These are phyloP conservation scores for Colletotrichum incanum DNA, from an alignment of 2,329 filamentous ascomycete species.

Conservation along the genomic window DNA sequence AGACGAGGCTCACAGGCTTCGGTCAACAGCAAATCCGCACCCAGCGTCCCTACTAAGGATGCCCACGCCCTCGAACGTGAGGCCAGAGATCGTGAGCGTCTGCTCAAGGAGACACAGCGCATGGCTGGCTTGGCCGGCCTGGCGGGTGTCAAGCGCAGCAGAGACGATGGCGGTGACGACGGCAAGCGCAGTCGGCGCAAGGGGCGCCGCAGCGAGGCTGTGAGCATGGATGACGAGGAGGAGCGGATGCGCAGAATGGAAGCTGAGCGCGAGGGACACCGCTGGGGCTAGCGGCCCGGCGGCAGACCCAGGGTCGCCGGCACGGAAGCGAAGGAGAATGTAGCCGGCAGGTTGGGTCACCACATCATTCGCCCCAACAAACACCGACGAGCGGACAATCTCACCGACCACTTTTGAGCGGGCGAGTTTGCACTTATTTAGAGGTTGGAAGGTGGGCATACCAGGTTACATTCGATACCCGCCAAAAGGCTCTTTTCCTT, in stretches of 20 bases:
- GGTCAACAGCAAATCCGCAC: conserved; percentile 45
- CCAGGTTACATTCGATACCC: conserved; percentile 2
- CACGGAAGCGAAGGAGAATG: neutral
- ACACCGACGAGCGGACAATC: conserved; percentile 6
- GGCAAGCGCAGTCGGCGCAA: conserved; percentile 60
- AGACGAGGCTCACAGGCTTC: conserved; percentile 57
- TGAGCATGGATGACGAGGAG: conserved; percentile 65
- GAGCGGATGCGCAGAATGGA: conserved; percentile 70
- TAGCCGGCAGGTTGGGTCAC: conserved; percentile 8
- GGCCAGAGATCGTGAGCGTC: conserved; percentile 75
- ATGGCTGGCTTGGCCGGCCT: conserved; percentile 69
- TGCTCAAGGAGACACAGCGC: conserved; percentile 78
- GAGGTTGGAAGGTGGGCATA: neutral
- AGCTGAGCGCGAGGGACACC: conserved; percentile 70
- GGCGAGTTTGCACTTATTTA: neutral
- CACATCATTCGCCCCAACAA: conserved; percentile 10
- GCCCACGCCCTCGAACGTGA: conserved; percentile 81
- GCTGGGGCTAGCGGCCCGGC: conserved; percentile 59
- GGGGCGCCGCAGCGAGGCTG: conserved; percentile 64
- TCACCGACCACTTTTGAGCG: conserved; percentile 17
- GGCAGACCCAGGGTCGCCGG: neutral
- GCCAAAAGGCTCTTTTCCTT: neutral
- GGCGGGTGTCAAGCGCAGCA: conserved; percentile 64
- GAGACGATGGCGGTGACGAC: conserved; percentile 57
- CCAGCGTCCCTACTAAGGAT: conserved; percentile 58